Base-by-base conservation (phyloP, 768 basidiomycete genomes). In the Myochromella boudieri region DNA sequence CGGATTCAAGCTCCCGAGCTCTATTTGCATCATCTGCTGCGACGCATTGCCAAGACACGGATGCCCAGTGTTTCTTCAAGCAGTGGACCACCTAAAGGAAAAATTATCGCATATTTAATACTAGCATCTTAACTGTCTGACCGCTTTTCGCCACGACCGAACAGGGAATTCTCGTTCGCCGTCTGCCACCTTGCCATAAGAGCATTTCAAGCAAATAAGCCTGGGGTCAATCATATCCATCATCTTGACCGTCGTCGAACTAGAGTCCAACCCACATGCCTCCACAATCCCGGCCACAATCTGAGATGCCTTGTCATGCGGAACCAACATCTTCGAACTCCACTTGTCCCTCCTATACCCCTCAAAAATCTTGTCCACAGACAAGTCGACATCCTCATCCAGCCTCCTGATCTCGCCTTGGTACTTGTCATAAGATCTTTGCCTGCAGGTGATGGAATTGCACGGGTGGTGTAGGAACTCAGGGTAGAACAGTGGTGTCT, bases 171-270 rank as follows among this genome's bases (percentile, higher is more conserved):
- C 42, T 21, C 68, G 54, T 37, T 67, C 63, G 29, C 69, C 68
- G 46, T 71, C 66, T 38, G 62, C 60, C 37, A 56, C 59, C 6
- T 44, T 44, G 4, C 69, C 69, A 50, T 57, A 64, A 2, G 58
- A 59, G 46, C 69, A 72, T 36, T 66, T 67, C 42, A 70, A 44
- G 52, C 70, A 72, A 12, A 66, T 62, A 20, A 72, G 45, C 24
- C 66, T 53, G 2, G 60, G 55, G 47, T 70, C 62, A 14, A 57
- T 17, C 21, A 52, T 26, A 43, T 72, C 69, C 56, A 70, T 51
- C 34, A 57, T 39, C 33, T 45, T 46, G 14, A 57, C 60, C 4
- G 57, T 68, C 17, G 60, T 56, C n/a, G 46, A 48, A 10, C 15
- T 37, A 12, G 48, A 34, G 37, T 63, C 54, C 55, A 69, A 49